Conservation (phyloP, 768 basidiomycete species). For the Mycena pura region DNA sequence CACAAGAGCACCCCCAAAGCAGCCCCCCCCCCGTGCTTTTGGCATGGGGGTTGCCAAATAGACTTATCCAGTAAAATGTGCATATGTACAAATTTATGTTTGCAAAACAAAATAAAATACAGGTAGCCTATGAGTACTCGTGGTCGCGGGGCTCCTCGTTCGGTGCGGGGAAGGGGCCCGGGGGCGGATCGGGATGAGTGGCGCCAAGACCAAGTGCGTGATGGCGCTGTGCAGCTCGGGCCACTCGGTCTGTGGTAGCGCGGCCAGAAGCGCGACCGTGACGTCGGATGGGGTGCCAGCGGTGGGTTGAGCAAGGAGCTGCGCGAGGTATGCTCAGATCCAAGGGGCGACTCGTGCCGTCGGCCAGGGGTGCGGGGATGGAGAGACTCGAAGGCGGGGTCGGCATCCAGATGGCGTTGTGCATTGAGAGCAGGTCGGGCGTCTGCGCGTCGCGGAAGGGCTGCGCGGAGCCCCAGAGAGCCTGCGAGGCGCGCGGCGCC, state of each 20-base stretch:
- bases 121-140: too few relatives aligned
- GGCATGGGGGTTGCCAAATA: too few relatives aligned
- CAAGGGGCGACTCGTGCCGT: not conserved
- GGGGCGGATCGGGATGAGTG: too few relatives aligned
- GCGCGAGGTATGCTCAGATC: not conserved
- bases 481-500: not conserved
- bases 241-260: conserved; percentile 1
- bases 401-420: not conserved
- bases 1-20: too few relatives aligned
- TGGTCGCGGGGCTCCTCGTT: too few relatives aligned
- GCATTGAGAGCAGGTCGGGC: not conserved
- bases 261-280: not conserved
- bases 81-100: too few relatives aligned
- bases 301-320: conserved; percentile 1
- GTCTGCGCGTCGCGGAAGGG: not conserved
- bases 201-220: not conserved
- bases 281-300: not conserved
- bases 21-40: too few relatives aligned
- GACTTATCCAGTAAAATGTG: too few relatives aligned
- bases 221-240: not conserved
- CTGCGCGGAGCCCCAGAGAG: not conserved
- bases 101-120: too few relatives aligned
- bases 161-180: too few relatives aligned
- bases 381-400: not conserved
- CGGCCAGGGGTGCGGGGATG: not conserved